Evolutionary conservation across 169 alveolate genomes (phyloP).

Genomic region (Perkinsus marinus): DNA sequence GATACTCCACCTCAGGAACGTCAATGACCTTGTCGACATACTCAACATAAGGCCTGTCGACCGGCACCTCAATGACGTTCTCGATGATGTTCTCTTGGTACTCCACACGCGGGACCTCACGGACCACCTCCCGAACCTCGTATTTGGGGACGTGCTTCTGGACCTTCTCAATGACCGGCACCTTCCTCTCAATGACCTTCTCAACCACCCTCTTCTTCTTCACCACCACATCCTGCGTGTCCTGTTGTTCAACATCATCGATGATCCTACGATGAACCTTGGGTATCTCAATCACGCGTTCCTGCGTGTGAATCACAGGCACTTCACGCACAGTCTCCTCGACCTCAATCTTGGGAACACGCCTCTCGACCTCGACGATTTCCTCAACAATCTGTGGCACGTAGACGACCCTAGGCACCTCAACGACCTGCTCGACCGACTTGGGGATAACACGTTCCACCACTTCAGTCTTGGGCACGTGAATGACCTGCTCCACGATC

Average conservation of each 20-base stretch:
- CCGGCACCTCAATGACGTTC: background rate
- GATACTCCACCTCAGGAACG: background rate
- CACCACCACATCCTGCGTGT: background rate
- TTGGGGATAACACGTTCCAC: background rate
- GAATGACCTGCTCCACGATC: background rate
- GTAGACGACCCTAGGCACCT: background rate
- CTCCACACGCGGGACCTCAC: constrained; percentile 47
- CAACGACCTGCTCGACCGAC: background rate
- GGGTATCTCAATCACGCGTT: background rate
- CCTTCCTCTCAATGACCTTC: constrained; percentile 50
- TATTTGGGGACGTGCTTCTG: constrained; percentile 50
- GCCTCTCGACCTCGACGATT: background rate
- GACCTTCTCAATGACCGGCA: constrained; percentile 49
- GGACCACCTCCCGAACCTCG: constrained; percentile 51
- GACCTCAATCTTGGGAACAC: background rate
- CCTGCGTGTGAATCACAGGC: background rate
- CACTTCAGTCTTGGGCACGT: background rate
- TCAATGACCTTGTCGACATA: background rate
- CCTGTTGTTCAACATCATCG: background rate
- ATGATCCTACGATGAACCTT: background rate
- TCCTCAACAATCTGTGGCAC: background rate
- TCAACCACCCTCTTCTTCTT: constrained; percentile 27
- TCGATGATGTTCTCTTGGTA: constrained; percentile 60
- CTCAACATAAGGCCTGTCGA: background rate
- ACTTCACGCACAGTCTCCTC: background rate